These are phyloP conservation scores for Lachancea meyersii DNA, from an alignment of 805 yeast species.

Conservation along the genomic window DNA sequence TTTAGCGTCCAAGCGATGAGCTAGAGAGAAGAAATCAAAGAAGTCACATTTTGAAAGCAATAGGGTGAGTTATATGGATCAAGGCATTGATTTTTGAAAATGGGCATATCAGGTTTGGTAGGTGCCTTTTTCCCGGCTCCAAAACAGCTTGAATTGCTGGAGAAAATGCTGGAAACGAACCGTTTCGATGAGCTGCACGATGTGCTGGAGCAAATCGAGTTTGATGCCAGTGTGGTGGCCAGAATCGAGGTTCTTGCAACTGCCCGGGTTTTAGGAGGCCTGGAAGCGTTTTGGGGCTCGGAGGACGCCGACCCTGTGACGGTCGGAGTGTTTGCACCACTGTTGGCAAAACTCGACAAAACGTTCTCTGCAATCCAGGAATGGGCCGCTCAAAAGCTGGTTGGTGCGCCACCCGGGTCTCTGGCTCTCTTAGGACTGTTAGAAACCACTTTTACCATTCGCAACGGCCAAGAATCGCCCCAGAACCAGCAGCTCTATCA, in stretches of 20 bases:
- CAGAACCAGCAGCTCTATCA: conserved; percentile 12
- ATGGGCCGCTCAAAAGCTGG: conserved; percentile 1
- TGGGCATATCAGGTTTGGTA: conserved; percentile 2
- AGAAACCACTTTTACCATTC: neutral
- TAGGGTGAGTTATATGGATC: neutral
- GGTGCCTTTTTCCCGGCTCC: conserved; percentile 6
- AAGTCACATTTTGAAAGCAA: neutral
- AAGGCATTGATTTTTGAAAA: neutral
- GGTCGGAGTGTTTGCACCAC: neutral
- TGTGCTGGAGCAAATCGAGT: conserved; percentile 3
- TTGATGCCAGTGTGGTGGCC: neutral
- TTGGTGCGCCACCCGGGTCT: neutral
- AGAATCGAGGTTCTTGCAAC: neutral
- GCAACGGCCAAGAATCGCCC: conserved; percentile 6
- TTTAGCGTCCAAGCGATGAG: neutral
- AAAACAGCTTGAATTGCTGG: conserved; percentile 6
- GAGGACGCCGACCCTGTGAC: neutral
- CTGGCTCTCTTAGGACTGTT: neutral
- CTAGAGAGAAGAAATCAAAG: neutral
- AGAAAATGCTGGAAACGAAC: conserved; percentile 1
- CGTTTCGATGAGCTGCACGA: conserved; percentile 3
- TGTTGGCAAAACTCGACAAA: neutral
- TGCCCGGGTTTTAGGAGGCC: neutral
- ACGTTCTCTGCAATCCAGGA: conserved; percentile 1
- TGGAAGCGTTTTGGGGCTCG: neutral